A percentile compares a stretch with the other conserved stretches of the same genome.
Evolutionary conservation across 192 early-diverging fungal species (phyloP).

Genomic region (Umbelopsis sp.): DNA sequence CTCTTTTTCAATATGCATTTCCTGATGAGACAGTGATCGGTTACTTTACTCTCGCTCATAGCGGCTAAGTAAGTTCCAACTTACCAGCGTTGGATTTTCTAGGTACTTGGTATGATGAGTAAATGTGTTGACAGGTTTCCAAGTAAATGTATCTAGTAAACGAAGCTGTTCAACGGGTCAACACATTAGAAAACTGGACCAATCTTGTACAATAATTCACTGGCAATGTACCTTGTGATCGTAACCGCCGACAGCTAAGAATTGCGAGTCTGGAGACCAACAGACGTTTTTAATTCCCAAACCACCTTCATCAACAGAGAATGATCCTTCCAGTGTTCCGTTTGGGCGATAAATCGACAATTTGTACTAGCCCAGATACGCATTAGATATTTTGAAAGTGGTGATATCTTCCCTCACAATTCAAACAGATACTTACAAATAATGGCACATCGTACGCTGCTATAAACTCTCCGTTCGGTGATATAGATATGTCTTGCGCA

Average conservation of each 20-base stretch:
- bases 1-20: conserved; percentile 15
- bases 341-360: conserved; percentile 70
- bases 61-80: neutral
- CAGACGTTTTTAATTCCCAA: conserved; percentile 75
- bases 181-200: neutral
- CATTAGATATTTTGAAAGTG: conserved; percentile 8
- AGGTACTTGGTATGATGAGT: conserved; percentile 51
- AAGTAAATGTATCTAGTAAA: conserved; percentile 71
- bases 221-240: conserved; percentile 69
- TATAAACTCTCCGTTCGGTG: conserved; percentile 81
- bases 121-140: conserved; percentile 68
- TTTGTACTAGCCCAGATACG: conserved; percentile 55
- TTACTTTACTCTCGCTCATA: neutral
- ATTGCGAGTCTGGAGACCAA: conserved; percentile 78
- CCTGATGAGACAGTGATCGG: neutral
- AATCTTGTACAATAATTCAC: neutral
- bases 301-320: conserved; percentile 58
- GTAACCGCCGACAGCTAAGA: conserved; percentile 84
- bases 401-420: neutral
- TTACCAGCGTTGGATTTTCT: conserved; percentile 5
- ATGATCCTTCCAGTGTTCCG: conserved; percentile 50
- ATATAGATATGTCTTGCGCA: conserved; percentile 77
- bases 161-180: conserved; percentile 41
- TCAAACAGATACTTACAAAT: conserved; percentile 50
- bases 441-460: conserved; percentile 73